phyloP scores from a whole-genome alignment of 176 grass and related monocot genomes.

The Dendrocalamus sinicus region DNA sequence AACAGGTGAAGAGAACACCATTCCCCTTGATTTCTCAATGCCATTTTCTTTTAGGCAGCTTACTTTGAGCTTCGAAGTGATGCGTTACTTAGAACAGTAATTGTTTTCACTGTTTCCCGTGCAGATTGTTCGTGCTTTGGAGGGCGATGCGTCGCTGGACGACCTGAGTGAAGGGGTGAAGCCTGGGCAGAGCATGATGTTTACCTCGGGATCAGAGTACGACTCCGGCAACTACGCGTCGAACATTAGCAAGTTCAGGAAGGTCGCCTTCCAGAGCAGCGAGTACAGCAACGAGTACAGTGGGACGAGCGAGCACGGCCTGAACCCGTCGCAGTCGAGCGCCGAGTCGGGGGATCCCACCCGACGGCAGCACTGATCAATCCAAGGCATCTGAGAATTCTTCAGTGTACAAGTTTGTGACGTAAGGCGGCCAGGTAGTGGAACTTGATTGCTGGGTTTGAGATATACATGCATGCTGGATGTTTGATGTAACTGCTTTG shows the following conservation, averaged over 20 bases:
- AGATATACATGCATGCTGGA: neutral
- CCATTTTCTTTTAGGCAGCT: no score
- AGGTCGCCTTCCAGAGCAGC: conserved; percentile 66
- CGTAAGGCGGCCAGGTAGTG: neutral
- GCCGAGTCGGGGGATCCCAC: conserved; percentile 50
- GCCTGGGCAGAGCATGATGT: conserved; percentile 78
- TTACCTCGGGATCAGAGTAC: conserved; percentile 64
- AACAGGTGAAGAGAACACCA: conserved; percentile 51
- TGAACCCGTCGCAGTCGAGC: conserved; percentile 56
- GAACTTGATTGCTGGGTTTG: neutral
- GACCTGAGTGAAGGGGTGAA: conserved; percentile 87
- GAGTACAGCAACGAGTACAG: conserved; percentile 78
- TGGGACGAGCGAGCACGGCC: conserved; percentile 63
- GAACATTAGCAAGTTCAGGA: conserved; percentile 63
- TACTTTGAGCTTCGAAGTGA: neutral
- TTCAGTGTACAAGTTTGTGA: neutral
- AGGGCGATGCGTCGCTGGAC: conserved; percentile 84
- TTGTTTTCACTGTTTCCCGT: neutral
- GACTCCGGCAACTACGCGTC: conserved; percentile 74
- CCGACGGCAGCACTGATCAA: neutral
- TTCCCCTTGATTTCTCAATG: neutral
- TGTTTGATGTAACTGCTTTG: conserved; percentile 25
- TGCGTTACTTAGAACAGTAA: neutral
- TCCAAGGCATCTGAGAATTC: neutral
- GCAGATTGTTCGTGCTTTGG: conserved; percentile 85